Evolutionary conservation across 1,284 basidiomycete species (phyloP), one percentile per base, ranked within the genome.

Genomic region (Earliella scabrosa): DNA sequence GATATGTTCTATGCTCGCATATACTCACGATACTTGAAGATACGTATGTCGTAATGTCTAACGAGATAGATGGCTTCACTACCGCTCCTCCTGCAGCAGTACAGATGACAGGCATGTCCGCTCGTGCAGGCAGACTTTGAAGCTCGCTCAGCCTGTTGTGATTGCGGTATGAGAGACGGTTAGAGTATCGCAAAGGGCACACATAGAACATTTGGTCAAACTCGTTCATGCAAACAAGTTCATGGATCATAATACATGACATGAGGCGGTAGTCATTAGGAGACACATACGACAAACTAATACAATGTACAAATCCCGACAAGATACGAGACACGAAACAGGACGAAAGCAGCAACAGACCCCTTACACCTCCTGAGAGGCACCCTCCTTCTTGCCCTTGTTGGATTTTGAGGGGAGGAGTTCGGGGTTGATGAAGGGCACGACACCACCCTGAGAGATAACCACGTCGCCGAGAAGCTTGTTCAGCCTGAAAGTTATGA

Each of bases 391-490:
- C 73, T 77, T 81, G 50, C 77, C 75, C 74, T 83, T 84, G 73
- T 71, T 80, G 44, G 83, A 71, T 81, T 88, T 88, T 73, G 81
- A 79, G 54, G 87, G 87, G 54, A 90, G 79, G 60, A 90, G 83
- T 75, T 88, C 86, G 70, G 83, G 77, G 73, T 82, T 79, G 70
- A 87, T 86, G 76, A 78, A 78, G 53, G 86, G 86, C 52, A 88
- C 78, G 51, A 93, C 92, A 82, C 92, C 92, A 77, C 93, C 92
- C 71, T 94, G 86, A 56, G 79, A 84, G 76, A 95, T 93, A 68
- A 90, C 85, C 59, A 93, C 90, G 66, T 83, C 77, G 27, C 88
- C 88, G 48, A 94, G 76, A n/a, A 92, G 80, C 64, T 82, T 85
- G 75, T 87, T 83, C 63, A 90, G 72, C 74, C 83, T 84, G 49